Conservation (phyloP, 2,329 filamentous ascomycete species). For the Endoconidiophora laricicola region DNA sequence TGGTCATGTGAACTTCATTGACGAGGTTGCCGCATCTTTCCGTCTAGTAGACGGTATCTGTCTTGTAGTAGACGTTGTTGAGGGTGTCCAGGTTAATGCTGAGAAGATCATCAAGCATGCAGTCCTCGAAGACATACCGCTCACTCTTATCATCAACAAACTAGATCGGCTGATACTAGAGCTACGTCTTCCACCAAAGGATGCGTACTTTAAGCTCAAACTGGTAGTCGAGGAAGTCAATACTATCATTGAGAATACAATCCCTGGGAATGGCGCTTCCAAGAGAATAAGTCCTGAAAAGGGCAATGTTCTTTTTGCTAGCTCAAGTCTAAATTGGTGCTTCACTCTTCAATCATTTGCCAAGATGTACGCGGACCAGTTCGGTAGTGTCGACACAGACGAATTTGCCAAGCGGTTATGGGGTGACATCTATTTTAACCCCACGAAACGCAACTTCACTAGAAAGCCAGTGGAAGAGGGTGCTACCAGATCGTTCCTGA, state of each 20-base stretch:
- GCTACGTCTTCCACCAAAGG: constrained; percentile 79
- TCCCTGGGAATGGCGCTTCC: constrained; percentile 64
- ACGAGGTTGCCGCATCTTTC: constrained; percentile 81
- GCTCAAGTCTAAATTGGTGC: constrained; percentile 87
- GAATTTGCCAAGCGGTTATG: constrained; percentile 79
- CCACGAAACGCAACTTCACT: constrained; percentile 75
- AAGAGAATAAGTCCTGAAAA: constrained; percentile 83
- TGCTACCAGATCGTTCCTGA: constrained; percentile 74
- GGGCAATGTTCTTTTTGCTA: constrained; percentile 95
- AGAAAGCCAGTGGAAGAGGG: constrained; percentile 68
- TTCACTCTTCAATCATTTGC: constrained; percentile 90
- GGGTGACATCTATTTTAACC: constrained; percentile 96
- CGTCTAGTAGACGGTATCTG: constrained; percentile 84
- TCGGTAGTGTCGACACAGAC: constrained; percentile 60
- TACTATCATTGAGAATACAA: constrained; percentile 75
- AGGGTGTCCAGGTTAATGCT: constrained; percentile 96
- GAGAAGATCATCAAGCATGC: constrained; percentile 96
- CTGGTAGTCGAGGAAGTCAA: constrained; percentile 98
- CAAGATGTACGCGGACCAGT: constrained; percentile 87
- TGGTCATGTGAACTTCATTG: constrained; percentile 95
- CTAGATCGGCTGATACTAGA: constrained; percentile 91
- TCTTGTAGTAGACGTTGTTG: constrained; percentile 86
- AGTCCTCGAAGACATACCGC: constrained; percentile 70
- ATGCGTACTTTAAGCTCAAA: constrained; percentile 98
- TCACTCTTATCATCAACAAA: constrained; percentile 91